Percentiles rank a stretch among this genome's conserved stretches.
Conservation (phyloP, 2,329 filamentous ascomycete genomes). For the Hymenoscyphus linearis region DNA sequence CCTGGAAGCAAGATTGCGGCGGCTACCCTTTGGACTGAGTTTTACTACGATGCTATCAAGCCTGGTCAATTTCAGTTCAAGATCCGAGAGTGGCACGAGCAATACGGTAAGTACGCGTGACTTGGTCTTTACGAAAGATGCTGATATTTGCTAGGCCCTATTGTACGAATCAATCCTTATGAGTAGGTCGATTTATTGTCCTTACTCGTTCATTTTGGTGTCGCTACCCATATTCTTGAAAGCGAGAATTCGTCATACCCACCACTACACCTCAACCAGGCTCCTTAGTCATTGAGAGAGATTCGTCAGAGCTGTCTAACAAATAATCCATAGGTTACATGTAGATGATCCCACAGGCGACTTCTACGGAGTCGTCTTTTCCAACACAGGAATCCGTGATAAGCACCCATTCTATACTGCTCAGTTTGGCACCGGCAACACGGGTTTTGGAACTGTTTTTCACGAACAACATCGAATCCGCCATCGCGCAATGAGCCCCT, state of each 20-base stretch:
- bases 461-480: slow-evolving; percentile 22
- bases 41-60: slow-evolving; percentile 25
- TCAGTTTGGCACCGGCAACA: slow-evolving; percentile 8
- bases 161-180: slow-evolving; percentile 9
- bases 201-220: neutral
- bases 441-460: slow-evolving; percentile 20
- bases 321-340: neutral
- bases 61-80: slow-evolving; percentile 15
- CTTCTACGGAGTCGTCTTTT: slow-evolving; percentile 8
- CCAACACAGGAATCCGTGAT: slow-evolving; percentile 2
- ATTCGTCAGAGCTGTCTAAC: neutral
- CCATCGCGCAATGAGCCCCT: slow-evolving; percentile 21
- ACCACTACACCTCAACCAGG: neutral
- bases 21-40: slow-evolving; percentile 20
- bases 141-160: slow-evolving; percentile 3
- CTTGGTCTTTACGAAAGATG: neutral
- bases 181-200: slow-evolving; percentile 2
- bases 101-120: slow-evolving; percentile 12
- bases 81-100: slow-evolving; percentile 11
- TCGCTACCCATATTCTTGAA: neutral
- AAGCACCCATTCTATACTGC: slow-evolving; percentile 8
- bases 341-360: slow-evolving; percentile 7
- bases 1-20: slow-evolving; percentile 27
- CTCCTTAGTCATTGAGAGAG: neutral
- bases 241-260: neutral